Conservation (phyloP, 306 rosid species). For the Castanea crenata region DNA sequence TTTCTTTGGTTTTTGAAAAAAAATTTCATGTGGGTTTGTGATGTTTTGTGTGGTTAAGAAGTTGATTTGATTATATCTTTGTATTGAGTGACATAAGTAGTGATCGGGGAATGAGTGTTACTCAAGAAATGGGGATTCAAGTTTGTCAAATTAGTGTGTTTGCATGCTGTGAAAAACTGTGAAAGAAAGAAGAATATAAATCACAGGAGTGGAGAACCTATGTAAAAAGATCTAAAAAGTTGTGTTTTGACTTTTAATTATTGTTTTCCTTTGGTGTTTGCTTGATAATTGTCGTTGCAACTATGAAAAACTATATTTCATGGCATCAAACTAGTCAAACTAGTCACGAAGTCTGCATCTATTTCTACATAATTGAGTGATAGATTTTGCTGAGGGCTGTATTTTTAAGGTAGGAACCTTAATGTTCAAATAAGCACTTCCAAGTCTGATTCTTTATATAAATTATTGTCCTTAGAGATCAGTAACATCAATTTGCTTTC, state of each 20-base stretch:
- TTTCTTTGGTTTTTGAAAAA: not conserved
- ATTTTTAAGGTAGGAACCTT: not conserved
- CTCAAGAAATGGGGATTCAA: not conserved
- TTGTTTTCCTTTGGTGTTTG: not conserved
- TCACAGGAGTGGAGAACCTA: not conserved
- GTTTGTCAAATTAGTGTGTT: not conserved
- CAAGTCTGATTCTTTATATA: not conserved
- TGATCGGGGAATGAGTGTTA: not conserved
- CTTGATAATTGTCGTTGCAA: not conserved
- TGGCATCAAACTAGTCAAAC: not conserved
- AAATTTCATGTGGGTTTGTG: not conserved
- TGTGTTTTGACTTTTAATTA: not conserved
- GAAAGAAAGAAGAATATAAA: not conserved
- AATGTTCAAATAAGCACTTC: not conserved
- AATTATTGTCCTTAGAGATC: not conserved
- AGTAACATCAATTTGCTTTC: not conserved
- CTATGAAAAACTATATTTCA: not conserved
- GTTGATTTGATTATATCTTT: not conserved
- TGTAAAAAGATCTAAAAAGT: not conserved
- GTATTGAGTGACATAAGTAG: not conserved
- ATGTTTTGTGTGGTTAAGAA: not conserved
- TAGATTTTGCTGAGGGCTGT: too few species aligned
- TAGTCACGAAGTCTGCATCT: not conserved
- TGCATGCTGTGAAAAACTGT: not conserved
- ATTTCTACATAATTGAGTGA: not conserved